Conservation (phyloP, 2,329 filamentous ascomycete species). For the Fusarium lyarnte region DNA sequence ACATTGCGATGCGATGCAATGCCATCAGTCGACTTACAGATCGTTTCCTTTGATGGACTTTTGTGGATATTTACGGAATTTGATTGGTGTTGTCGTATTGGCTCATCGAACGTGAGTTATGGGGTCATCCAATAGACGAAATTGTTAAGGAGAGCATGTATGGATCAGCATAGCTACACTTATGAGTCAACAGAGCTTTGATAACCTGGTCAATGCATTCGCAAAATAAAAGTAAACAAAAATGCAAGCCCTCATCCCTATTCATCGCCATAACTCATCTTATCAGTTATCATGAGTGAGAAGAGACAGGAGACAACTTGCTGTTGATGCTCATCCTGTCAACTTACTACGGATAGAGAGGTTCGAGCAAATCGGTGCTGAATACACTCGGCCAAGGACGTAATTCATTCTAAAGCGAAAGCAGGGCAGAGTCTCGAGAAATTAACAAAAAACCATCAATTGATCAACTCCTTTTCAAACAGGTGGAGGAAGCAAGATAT, state of each 20-base stretch:
- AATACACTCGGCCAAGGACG: not conserved
- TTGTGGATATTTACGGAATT: not conserved
- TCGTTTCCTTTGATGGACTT: not conserved
- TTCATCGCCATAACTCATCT: not conserved
- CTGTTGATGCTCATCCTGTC: not conserved
- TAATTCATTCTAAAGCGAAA: not conserved
- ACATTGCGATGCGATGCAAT: not conserved
- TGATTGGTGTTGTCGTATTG: not conserved
- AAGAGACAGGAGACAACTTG: not conserved
- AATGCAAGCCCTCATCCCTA: not conserved
- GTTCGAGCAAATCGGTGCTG: not conserved
- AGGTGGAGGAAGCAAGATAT: not conserved
- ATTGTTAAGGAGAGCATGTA: not conserved
- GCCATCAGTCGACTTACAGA: not conserved
- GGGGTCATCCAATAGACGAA: not conserved
- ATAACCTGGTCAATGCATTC: not conserved
- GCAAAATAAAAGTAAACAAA: not conserved
- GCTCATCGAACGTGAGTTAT: not conserved
- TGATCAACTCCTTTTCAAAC: conserved; percentile 7
- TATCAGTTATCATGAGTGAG: not conserved
- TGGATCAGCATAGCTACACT: not conserved
- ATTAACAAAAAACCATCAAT: not conserved
- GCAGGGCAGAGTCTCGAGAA: not conserved
- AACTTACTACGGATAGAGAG: too few species aligned
- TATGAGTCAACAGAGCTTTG: not conserved